phyloP scores from a whole-genome alignment of 192 early-diverging fungal genomes.

The Coemansia furcata region DNA sequence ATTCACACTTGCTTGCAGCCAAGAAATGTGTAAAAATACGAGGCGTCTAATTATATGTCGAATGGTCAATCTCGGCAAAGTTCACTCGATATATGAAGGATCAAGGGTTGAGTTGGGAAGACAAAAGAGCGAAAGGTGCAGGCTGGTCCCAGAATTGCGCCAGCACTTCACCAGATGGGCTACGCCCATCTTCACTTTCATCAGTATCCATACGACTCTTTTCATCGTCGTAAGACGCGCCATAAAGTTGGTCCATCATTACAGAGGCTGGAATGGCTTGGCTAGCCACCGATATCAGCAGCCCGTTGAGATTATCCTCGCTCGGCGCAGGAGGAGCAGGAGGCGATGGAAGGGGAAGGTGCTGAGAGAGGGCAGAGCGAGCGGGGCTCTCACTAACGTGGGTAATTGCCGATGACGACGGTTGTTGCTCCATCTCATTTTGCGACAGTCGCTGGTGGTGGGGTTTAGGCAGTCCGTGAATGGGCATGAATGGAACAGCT shows the following conservation, averaged over 20 bases:
- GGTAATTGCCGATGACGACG: neutral
- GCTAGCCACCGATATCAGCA: neutral
- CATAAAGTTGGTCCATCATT: neutral
- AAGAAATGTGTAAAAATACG: neutral
- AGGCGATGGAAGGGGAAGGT: neutral
- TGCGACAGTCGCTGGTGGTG: neutral
- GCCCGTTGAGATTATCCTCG: neutral
- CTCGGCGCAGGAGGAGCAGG: neutral
- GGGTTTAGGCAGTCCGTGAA: slow-evolving; percentile 3
- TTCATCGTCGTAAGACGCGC: neutral
- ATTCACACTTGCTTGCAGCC: neutral
- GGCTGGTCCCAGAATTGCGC: neutral
- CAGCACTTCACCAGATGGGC: too few relatives aligned
- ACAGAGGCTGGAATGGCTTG: neutral
- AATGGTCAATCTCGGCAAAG: neutral
- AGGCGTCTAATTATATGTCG: neutral
- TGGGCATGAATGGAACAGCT: slow-evolving; percentile 16
- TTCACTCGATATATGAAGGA: neutral
- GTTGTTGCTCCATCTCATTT: neutral
- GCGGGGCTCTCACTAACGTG: neutral
- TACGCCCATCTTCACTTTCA: neutral
- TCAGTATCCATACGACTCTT: neutral
- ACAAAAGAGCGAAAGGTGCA: neutral
- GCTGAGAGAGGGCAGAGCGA: neutral
- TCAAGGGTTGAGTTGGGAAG: neutral